Conservation (phyloP, 768 basidiomycete genomes). For the Podaxis sp. region DNA sequence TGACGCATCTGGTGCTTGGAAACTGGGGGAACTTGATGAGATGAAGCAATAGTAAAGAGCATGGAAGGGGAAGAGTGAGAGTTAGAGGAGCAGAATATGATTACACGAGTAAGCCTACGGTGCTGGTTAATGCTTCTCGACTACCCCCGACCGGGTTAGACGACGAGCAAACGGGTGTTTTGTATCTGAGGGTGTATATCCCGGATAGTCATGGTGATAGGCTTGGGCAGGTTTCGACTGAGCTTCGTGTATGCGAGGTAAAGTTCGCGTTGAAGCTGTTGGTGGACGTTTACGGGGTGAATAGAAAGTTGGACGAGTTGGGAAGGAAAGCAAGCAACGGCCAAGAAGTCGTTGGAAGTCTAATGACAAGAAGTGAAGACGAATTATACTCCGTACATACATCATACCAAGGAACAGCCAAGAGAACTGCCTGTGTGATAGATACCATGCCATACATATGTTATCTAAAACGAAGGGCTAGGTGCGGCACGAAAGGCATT, state of each 20-base stretch:
- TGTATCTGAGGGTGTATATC: neutral
- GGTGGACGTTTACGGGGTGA: neutral
- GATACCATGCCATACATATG: neutral
- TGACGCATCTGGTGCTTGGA: neutral
- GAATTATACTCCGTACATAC: neutral
- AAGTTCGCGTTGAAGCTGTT: neutral
- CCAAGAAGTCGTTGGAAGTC: neutral
- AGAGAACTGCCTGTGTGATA: neutral
- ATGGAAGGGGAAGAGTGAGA: neutral
- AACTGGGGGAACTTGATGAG: neutral
- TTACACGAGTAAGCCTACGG: neutral
- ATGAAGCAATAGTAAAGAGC: neutral
- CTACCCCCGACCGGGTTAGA: neutral
- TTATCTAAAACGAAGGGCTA: neutral
- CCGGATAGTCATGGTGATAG: constrained; percentile 3
- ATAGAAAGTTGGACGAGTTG: neutral
- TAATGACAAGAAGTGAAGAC: neutral
- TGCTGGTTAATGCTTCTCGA: constrained; percentile 1
- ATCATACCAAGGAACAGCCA: neutral
- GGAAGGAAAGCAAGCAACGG: neutral
- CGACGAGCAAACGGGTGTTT: neutral
- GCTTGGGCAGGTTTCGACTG: neutral
- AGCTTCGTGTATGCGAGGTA: neutral
- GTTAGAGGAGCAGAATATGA: constrained; percentile 1
- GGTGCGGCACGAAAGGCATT: neutral